Evolutionary conservation across 441 rosid species (phyloP), one percentile per base, ranked within the genome.

Genomic region (Populus trichocarpa): DNA sequence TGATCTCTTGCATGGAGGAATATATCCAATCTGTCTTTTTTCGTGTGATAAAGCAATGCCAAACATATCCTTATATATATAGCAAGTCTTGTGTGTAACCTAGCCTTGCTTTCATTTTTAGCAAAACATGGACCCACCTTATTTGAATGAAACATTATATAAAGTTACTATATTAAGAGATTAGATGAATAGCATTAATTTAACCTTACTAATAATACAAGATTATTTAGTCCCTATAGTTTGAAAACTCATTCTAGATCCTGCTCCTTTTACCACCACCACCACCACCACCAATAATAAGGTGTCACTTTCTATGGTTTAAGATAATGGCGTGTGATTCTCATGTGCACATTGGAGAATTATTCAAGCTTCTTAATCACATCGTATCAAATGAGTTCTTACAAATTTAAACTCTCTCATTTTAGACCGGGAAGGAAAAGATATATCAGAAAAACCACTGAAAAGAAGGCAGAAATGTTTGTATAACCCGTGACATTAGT

Each of bases 21-120:
- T 78, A 81, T 81, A 77, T 81, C 50, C 68, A 77, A 65, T 73
- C 71, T 68, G 77, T 77, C 78, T 69, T 77, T 42, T 74, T 77
- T 67, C 73, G 59, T 33, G 59, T 63, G 42, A 70, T 69, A 72
- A 77, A 16, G 74, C 42, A 71, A 71, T 11, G 59, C 67, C 59
- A 65, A 66, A 67, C 42, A 67, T 33, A 25, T 26, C 40, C 18
- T 5, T 1, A 26, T 26, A 26, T 26, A 26, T 26, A 26, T 26
- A 26, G 13, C 16, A 67, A 67, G 18, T 30, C 20, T 53, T 14
- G 22, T 26, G 22, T 72, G 63, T 20, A 30, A 26, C 25, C 67
- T 8, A 33, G 0, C 67, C 32, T 69, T 33, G 11, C 22, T 64
- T 42, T 16, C 32, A 33, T 18, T 59, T 67, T 67, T 23, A 9